Evolutionary conservation across 2,329 filamentous ascomycete species (phyloP).

Genomic region (Pseudocercospora eumusae): DNA sequence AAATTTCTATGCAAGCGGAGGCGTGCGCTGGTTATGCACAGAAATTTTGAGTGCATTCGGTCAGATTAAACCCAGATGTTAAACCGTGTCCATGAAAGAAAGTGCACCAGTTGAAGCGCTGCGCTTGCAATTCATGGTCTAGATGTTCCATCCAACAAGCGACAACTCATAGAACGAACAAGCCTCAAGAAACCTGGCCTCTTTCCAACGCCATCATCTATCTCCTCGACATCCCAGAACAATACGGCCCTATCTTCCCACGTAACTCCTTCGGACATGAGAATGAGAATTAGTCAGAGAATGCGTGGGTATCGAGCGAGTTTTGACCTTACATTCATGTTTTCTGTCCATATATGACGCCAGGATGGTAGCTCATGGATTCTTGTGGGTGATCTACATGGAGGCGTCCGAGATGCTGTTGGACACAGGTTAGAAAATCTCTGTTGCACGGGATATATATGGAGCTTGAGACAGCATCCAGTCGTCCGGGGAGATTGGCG

Average conservation of each 20-base stretch:
- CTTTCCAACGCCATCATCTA: constrained; percentile 22
- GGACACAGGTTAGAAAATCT: neutral
- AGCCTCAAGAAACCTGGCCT: constrained; percentile 29
- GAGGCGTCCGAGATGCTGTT: neutral
- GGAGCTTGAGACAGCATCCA: neutral
- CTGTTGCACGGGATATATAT: neutral
- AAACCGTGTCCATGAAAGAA: no score
- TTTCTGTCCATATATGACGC: constrained; percentile 13
- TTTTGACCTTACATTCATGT: neutral
- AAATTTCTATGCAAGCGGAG: neutral
- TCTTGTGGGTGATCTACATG: neutral
- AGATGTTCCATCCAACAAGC: no score
- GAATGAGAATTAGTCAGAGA: neutral
- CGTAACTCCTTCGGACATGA: neutral
- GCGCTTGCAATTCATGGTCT: no score
- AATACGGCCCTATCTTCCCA: constrained; percentile 31
- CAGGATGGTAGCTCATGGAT: constrained; percentile 16
- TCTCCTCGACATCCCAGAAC: constrained; percentile 33
- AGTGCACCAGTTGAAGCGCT: no score
- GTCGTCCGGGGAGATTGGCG: neutral
- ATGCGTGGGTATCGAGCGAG: neutral
- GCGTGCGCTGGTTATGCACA: neutral
- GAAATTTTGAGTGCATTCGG: no score
- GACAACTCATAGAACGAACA: no score
- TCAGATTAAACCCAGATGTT: no score